These are phyloP conservation scores for Geranium rotundifolium DNA, from an alignment of 345 rosid species.

Conservation along the genomic window DNA sequence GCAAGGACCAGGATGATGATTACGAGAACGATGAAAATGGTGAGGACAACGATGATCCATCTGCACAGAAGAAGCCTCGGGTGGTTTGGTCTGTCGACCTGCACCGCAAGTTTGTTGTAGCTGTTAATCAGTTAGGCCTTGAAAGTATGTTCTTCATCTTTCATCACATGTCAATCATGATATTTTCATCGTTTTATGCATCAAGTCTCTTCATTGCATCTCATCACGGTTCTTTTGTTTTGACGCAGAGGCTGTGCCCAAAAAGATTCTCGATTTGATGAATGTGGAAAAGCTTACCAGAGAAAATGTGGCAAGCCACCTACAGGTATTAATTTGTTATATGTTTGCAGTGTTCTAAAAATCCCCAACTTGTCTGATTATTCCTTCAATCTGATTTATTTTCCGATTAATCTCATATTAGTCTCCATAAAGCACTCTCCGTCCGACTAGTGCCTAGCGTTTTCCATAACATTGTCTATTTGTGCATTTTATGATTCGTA, in stretches of 20 bases:
- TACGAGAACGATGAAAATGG: constrained; percentile 37
- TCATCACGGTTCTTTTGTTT: constrained; percentile 3
- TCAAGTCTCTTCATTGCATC: neutral
- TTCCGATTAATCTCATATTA: too few relatives aligned
- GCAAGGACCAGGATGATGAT: constrained; percentile 65
- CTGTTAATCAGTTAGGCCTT: constrained; percentile 76
- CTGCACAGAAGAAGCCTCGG: constrained; percentile 72
- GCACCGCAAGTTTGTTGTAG: constrained; percentile 74
- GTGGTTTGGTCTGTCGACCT: constrained; percentile 85
- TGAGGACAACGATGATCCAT: constrained; percentile 47
- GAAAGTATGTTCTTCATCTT: constrained; percentile 49
- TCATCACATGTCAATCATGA: neutral
- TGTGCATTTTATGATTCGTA: too few relatives aligned
- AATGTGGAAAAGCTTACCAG: constrained; percentile 83
- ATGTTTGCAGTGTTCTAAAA: too few relatives aligned
- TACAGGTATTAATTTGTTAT: too few relatives aligned
- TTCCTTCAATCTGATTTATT: too few relatives aligned
- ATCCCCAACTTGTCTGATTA: too few relatives aligned
- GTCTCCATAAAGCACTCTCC: too few relatives aligned
- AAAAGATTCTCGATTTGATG: constrained; percentile 88
- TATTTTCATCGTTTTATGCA: too few relatives aligned
- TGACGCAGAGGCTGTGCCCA: constrained; percentile 83
- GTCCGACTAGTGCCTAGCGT: too few relatives aligned
- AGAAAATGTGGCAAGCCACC: constrained; percentile 96
- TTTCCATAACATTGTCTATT: too few relatives aligned